phyloP scores from a whole-genome alignment of 83 land plant genomes.

The Picea abies region DNA sequence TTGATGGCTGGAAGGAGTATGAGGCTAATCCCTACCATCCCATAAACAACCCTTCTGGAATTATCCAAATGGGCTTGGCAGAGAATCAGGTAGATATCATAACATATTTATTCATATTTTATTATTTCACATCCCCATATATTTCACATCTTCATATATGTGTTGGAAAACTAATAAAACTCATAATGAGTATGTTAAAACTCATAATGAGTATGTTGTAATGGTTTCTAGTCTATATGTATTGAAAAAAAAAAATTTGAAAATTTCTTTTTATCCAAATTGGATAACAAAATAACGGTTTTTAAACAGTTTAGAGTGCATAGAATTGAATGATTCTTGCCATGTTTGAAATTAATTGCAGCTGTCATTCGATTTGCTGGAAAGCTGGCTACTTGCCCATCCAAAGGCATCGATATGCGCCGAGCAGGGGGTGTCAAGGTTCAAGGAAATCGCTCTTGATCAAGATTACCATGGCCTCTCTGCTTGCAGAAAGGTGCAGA shows the following conservation, averaged over 20 bases:
- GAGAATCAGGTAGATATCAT: slow-evolving; percentile 49
- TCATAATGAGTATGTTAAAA: no score
- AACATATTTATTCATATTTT: no score
- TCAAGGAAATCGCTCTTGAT: slow-evolving; percentile 66
- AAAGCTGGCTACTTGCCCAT: slow-evolving; percentile 48
- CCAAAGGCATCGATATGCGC: slow-evolving; percentile 31
- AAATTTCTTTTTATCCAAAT: no score
- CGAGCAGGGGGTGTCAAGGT: slow-evolving; percentile 26
- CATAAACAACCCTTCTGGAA: slow-evolving; percentile 37
- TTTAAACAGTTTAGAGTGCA: no score
- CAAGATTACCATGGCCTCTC: slow-evolving; percentile 74
- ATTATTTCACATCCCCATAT: no score
- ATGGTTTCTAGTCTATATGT: no score
- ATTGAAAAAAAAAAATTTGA: no score
- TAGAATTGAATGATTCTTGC: no score
- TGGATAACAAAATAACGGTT: no score
- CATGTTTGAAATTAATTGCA: not conserved
- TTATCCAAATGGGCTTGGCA: slow-evolving; percentile 65
- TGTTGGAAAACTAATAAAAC: no score
- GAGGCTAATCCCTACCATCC: slow-evolving; percentile 47
- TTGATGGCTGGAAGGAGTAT: slow-evolving; percentile 64
- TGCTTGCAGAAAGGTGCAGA: slow-evolving; percentile 42
- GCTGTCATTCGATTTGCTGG: slow-evolving; percentile 45
- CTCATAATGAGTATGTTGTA: no score
- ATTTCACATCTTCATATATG: no score